Evolutionary conservation across 805 yeast genomes (phyloP).

Genomic region (Candida alai): DNA sequence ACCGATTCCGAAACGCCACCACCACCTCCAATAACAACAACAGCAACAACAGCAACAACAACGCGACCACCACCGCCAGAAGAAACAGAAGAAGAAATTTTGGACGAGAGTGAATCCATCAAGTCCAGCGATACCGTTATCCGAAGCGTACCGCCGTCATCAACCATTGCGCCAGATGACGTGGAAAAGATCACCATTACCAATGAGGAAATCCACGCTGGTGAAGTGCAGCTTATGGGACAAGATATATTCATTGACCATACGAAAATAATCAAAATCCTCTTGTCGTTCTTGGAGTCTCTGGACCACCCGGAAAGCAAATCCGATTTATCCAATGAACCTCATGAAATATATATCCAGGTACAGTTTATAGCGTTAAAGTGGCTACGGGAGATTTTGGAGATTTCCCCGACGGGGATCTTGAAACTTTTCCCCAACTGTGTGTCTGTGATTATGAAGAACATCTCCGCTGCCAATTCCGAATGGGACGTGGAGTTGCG

Average conservation of each 20-base stretch:
- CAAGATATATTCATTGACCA: conserved; percentile 83
- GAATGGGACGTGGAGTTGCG: conserved; percentile 36
- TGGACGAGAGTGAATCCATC: conserved; percentile 21
- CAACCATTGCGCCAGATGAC: conserved; percentile 14
- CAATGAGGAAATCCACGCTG: conserved; percentile 30
- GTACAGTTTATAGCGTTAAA: conserved; percentile 75
- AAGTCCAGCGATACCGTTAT: conserved; percentile 24
- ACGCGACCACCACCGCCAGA: not conserved
- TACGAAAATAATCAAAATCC: conserved; percentile 72
- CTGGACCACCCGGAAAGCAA: conserved; percentile 44
- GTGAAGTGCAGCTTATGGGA: conserved; percentile 32
- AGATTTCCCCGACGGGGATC: conserved; percentile 72
- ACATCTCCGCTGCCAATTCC: conserved; percentile 31
- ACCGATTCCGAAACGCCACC: not conserved
- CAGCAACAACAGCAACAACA: conserved; percentile 3
- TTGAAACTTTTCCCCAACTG: conserved; percentile 72
- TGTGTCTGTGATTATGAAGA: conserved; percentile 57
- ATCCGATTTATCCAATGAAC: conserved; percentile 30
- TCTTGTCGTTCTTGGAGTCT: conserved; percentile 75
- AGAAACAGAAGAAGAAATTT: conserved; percentile 6
- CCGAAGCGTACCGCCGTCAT: conserved; percentile 2
- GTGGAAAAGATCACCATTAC: conserved; percentile 17
- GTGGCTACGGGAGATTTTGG: conserved; percentile 76
- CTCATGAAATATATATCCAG: conserved; percentile 43
- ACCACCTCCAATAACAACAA: conserved; percentile 4